Conservation (phyloP, 2,329 filamentous ascomycete species). For the Plectosphaerella plurivora region DNA sequence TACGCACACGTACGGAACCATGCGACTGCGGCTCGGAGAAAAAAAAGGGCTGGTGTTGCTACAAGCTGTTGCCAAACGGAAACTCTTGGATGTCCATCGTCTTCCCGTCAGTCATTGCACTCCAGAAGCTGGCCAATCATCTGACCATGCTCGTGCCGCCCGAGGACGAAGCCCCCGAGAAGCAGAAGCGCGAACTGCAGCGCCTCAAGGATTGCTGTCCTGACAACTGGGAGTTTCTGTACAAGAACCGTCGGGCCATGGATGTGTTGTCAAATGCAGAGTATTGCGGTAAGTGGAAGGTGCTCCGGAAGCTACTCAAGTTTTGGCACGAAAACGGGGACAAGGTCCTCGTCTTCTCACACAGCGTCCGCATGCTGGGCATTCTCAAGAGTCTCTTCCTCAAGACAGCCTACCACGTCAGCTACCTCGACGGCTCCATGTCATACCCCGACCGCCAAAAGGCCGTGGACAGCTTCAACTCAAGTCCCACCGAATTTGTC, state of each 20-base stretch:
- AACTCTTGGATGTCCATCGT: slow-evolving; percentile 70
- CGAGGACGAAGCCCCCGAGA: slow-evolving; percentile 55
- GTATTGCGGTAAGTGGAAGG: slow-evolving; percentile 96
- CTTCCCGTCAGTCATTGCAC: slow-evolving; percentile 76
- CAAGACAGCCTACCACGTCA: slow-evolving; percentile 84
- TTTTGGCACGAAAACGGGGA: slow-evolving; percentile 90
- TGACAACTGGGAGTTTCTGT: slow-evolving; percentile 68
- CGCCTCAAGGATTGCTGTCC: slow-evolving; percentile 73
- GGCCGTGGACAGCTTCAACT: slow-evolving; percentile 87
- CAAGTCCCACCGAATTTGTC: slow-evolving; percentile 81
- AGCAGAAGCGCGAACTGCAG: slow-evolving; percentile 72
- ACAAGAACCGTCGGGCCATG: slow-evolving; percentile 71
- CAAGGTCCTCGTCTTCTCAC: slow-evolving; percentile 93
- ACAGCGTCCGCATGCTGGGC: slow-evolving; percentile 78
- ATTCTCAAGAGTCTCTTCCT: slow-evolving; percentile 84
- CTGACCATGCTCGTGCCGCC: slow-evolving; percentile 80
- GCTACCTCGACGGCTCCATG: slow-evolving; percentile 84
- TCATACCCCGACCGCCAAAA: slow-evolving; percentile 77
- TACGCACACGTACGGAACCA: slow-evolving; percentile 61
- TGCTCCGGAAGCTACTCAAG: slow-evolving; percentile 77
- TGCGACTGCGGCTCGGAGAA: slow-evolving; percentile 66
- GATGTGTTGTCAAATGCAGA: slow-evolving; percentile 78
- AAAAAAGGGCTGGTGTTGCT: slow-evolving; percentile 80
- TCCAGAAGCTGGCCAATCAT: slow-evolving; percentile 91
- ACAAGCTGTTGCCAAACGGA: slow-evolving; percentile 53